A percentile compares a stretch with the other conserved stretches of the same genome.
Evolutionary conservation across 106 monocot genomes (phyloP).

Genomic region (Dendrobium officinale): DNA sequence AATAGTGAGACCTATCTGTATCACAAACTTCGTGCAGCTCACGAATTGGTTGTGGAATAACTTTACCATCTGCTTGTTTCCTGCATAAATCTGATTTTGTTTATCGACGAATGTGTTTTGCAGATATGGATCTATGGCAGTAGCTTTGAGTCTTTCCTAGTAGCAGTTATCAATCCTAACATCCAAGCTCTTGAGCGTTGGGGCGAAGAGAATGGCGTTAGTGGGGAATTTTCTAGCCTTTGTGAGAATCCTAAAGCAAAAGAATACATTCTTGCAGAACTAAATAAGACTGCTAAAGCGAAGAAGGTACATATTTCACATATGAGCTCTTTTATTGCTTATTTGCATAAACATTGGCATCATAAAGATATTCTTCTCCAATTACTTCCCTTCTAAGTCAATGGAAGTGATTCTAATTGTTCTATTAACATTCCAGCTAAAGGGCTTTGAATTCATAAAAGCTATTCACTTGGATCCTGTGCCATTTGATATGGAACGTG

Average conservation of each 20-base stretch:
- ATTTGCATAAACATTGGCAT: not conserved
- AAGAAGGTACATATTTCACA: constrained; percentile 43
- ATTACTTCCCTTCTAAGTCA: not conserved
- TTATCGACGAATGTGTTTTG: not conserved
- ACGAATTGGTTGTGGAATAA: not conserved
- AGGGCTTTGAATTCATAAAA: constrained; percentile 85
- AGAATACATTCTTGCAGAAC: constrained; percentile 65
- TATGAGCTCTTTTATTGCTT: not conserved
- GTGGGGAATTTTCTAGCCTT: constrained; percentile 50
- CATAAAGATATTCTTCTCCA: not conserved
- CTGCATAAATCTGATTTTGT: not conserved
- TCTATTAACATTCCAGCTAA: constrained; percentile 42
- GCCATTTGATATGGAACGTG: constrained; percentile 89
- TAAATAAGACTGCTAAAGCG: constrained; percentile 58
- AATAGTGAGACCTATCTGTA: too few species aligned
- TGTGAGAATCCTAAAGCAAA: constrained; percentile 69
- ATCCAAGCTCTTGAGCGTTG: constrained; percentile 62
- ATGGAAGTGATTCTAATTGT: not conserved
- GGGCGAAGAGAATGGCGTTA: constrained; percentile 58
- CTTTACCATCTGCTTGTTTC: not conserved
- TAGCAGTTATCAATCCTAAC: constrained; percentile 75
- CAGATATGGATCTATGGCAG: constrained; percentile 99
- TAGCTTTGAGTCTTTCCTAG: constrained; percentile 85
- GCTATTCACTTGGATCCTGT: constrained; percentile 81
- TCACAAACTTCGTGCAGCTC: too few species aligned